phyloP scores from a whole-genome alignment of 805 yeast genomes.

The Ogataea glucozyma region DNA sequence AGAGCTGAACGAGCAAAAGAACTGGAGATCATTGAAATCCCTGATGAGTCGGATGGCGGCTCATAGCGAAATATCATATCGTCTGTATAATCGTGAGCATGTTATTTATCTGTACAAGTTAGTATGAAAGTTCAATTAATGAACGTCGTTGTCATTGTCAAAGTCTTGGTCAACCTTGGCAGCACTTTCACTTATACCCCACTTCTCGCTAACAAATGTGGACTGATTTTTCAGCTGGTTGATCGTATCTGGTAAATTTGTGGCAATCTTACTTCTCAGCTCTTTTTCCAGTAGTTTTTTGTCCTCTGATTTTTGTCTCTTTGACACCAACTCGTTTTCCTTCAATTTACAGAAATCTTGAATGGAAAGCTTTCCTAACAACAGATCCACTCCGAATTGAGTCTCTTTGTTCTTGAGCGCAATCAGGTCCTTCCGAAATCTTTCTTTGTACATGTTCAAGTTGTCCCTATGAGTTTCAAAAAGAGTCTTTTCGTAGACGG shows the following conservation, averaged over 20 bases:
- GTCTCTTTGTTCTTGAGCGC: slow-evolving; percentile 33
- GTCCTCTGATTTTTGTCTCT: slow-evolving; percentile 30
- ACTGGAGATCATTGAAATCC: neutral
- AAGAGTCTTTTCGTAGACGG: slow-evolving; percentile 28
- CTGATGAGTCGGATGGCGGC: slow-evolving; percentile 11
- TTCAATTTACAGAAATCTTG: slow-evolving; percentile 26
- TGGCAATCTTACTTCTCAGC: slow-evolving; percentile 30
- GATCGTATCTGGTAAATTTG: slow-evolving; percentile 30
- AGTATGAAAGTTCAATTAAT: neutral
- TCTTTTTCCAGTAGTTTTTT: slow-evolving; percentile 34
- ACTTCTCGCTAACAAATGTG: slow-evolving; percentile 33
- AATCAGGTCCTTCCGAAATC: slow-evolving; percentile 35
- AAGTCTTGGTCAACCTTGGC: slow-evolving; percentile 35
- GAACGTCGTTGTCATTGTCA: slow-evolving; percentile 15
- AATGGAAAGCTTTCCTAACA: slow-evolving; percentile 21
- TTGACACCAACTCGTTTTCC: slow-evolving; percentile 29
- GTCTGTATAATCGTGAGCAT: too few species aligned
- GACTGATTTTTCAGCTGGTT: slow-evolving; percentile 29
- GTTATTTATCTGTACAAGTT: slow-evolving; percentile 1
- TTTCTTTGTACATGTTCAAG: slow-evolving; percentile 25
- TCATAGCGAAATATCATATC: too few species aligned
- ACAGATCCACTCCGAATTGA: slow-evolving; percentile 24
- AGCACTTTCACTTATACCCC: slow-evolving; percentile 38
- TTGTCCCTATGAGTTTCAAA: slow-evolving; percentile 18
- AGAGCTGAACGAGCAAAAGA: slow-evolving; percentile 3